A percentile compares a stretch with the other conserved stretches of the same genome.
Evolutionary conservation across 2,329 filamentous ascomycete genomes (phyloP).

Genomic region (Aspergillus amoenus): DNA sequence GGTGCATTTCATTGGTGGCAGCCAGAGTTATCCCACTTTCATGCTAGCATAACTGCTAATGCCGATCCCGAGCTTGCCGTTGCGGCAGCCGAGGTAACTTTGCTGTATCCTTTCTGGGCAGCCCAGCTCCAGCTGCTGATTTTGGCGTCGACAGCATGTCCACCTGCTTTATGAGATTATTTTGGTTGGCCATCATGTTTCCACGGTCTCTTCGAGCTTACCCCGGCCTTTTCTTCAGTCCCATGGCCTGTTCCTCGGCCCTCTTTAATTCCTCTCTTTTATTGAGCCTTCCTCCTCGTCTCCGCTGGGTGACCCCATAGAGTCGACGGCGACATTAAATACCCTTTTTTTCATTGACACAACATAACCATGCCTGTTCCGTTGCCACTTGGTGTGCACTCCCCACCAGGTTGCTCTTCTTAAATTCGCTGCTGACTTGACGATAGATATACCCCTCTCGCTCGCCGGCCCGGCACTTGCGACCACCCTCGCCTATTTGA

Average conservation of each 20-base stretch:
- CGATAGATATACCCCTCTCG: conserved; percentile 36
- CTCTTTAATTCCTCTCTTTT: neutral
- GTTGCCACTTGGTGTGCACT: conserved; percentile 4
- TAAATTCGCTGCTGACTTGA: neutral
- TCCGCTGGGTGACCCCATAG: neutral
- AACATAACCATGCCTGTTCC: conserved; percentile 5
- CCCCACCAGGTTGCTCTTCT: neutral
- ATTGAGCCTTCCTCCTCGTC: neutral
- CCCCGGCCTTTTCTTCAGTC: neutral
- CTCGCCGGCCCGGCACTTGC: conserved; percentile 60
- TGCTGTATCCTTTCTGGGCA: neutral
- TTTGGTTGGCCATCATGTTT: neutral
- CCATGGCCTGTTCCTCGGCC: neutral
- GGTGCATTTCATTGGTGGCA: too few species aligned
- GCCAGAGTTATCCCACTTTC: too few species aligned
- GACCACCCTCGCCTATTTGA: conserved; percentile 73
- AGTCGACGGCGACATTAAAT: neutral
- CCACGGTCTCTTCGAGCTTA: neutral
- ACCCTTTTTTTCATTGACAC: neutral
- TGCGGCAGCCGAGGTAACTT: too few species aligned
- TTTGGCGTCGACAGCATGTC: neutral
- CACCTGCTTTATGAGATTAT: neutral
- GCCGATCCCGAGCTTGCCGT: too few species aligned
- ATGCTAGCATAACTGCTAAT: too few species aligned
- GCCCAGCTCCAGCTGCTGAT: neutral